These are phyloP conservation scores for Leccinellum luteum DNA, from an alignment of 768 basidiomycete genomes.

Conservation along the genomic window DNA sequence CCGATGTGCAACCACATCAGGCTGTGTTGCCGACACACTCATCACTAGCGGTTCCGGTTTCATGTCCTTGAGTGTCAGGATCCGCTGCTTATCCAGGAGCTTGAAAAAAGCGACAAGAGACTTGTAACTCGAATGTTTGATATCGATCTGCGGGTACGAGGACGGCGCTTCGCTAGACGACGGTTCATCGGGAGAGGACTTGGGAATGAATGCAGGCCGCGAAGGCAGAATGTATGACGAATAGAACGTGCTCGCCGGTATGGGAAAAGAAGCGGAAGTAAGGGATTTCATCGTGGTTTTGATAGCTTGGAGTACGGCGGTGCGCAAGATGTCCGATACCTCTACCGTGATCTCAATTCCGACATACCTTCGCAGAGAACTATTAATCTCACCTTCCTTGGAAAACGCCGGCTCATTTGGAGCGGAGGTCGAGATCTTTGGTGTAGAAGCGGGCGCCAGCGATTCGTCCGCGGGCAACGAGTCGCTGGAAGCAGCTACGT, in stretches of 20 bases:
- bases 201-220: constrained; percentile 58
- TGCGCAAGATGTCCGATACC: constrained; percentile 46
- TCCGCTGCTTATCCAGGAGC: constrained; percentile 64
- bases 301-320: constrained; percentile 67
- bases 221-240: constrained; percentile 73
- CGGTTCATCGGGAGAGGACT: constrained; percentile 9
- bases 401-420: constrained; percentile 15
- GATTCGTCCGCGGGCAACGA: constrained; percentile 10
- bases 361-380: not conserved
- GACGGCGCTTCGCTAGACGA: constrained; percentile 19
- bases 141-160: constrained; percentile 51
- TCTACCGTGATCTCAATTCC: constrained; percentile 14
- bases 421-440: constrained; percentile 6
- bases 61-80: constrained; percentile 69
- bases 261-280: constrained; percentile 62
- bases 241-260: constrained; percentile 74
- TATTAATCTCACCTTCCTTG: constrained; percentile 28
- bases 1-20: constrained; percentile 50
- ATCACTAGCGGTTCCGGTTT: constrained; percentile 53
- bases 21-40: constrained; percentile 55
- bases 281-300: constrained; percentile 44
- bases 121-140: constrained; percentile 79
- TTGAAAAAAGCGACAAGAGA: constrained; percentile 82
- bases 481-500: constrained; percentile 12
- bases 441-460: not conserved